phyloP scores from a whole-genome alignment of 352 stramenopile genomes.

The Phytophthora podocarpi region DNA sequence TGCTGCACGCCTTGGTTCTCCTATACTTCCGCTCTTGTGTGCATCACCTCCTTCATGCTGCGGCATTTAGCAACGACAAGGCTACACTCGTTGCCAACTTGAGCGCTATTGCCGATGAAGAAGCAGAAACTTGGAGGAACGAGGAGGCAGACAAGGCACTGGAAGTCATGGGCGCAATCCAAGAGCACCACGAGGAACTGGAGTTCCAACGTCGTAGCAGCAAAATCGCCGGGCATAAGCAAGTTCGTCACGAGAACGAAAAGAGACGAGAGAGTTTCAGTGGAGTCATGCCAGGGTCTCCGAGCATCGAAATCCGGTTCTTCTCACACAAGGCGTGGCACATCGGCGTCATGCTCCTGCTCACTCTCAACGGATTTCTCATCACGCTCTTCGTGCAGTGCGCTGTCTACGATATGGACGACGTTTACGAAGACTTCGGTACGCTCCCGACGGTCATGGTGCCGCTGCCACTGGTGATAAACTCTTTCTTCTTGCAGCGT shows the following conservation, averaged over 20 bases:
- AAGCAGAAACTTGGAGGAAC: constrained; percentile 21
- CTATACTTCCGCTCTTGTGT: constrained; percentile 43
- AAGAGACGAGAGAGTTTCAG: constrained; percentile 8
- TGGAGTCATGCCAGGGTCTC: constrained; percentile 18
- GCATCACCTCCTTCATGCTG: constrained; percentile 15
- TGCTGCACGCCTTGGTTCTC: constrained; percentile 42
- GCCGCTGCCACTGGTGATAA: constrained; percentile 48
- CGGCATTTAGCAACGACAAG: constrained; percentile 27
- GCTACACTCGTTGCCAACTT: constrained; percentile 23
- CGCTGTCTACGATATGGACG: constrained; percentile 48
- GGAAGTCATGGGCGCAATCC: constrained; percentile 27
- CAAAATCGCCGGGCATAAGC: too few species aligned
- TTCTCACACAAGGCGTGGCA: constrained; percentile 74
- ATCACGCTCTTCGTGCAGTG: constrained; percentile 62
- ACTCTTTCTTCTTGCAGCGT: constrained; percentile 54
- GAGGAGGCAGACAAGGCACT: constrained; percentile 31
- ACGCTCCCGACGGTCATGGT: constrained; percentile 37
- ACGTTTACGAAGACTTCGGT: constrained; percentile 41
- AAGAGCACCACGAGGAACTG: constrained; percentile 34
- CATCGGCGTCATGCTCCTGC: constrained; percentile 53
- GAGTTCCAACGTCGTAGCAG: too few species aligned
- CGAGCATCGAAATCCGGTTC: constrained; percentile 33
- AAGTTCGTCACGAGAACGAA: background rate
- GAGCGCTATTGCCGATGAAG: constrained; percentile 20
- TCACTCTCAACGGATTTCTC: constrained; percentile 76